These are phyloP conservation scores for Celoporthe dispersa DNA, from an alignment of 2,329 filamentous ascomycete species.

Conservation along the genomic window DNA sequence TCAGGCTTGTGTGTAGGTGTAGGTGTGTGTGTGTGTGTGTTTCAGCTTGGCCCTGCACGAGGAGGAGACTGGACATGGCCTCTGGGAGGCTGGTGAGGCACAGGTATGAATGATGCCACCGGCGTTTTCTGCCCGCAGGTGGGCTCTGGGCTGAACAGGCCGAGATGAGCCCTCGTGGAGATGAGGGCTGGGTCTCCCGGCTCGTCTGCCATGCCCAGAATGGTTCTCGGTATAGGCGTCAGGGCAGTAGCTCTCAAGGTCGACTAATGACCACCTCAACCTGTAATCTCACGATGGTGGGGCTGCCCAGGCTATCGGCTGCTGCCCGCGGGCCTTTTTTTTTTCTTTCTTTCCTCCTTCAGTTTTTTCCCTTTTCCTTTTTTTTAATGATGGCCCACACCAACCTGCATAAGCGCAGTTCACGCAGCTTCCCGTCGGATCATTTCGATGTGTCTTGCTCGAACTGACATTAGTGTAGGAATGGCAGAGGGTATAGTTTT, in stretches of 20 bases:
- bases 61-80: slow-evolving; percentile 6
- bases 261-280: slow-evolving; percentile 21
- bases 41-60: slow-evolving; percentile 17
- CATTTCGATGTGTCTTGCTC: slow-evolving; percentile 9
- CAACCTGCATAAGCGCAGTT: slow-evolving; percentile 33
- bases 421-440: slow-evolving; percentile 22
- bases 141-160: not conserved
- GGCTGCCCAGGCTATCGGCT: slow-evolving; percentile 19
- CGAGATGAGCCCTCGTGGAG: slow-evolving; percentile 9
- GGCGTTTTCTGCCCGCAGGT: not conserved
- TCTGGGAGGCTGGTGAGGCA: not conserved
- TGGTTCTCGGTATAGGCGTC: slow-evolving; percentile 23
- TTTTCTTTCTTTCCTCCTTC: no score
- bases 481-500: slow-evolving; percentile 11
- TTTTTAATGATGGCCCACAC: slow-evolving; percentile 23
- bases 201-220: not conserved
- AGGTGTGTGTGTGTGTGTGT: slow-evolving; percentile 17
- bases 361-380: not conserved
- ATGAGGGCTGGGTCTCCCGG: slow-evolving; percentile 2
- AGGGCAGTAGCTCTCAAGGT: slow-evolving; percentile 31
- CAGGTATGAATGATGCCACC: not conserved
- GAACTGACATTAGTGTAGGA: slow-evolving; percentile 13
- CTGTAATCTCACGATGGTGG: slow-evolving; percentile 30
- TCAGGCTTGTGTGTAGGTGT: not conserved
- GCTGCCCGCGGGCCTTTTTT: slow-evolving; percentile 9